Conservation (phyloP, 352 stramenopile species). For the Pythium oligandrum region DNA sequence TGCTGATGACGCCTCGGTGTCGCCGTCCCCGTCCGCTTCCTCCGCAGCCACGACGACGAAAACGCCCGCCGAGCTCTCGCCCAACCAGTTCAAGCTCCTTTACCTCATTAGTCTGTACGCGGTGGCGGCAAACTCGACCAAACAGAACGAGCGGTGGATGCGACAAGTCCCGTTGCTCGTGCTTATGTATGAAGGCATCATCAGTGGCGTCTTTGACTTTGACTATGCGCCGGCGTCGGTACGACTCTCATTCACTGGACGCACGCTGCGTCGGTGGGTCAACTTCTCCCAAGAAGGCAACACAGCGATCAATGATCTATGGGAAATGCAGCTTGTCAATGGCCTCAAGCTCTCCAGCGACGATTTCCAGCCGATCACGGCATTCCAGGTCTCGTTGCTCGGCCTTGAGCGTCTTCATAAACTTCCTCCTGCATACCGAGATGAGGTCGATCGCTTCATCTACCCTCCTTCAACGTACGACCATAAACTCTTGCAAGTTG, state of each 20-base stretch:
- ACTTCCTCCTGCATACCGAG: conserved; percentile 65
- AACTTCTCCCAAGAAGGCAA: conserved; percentile 96
- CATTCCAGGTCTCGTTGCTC: conserved; percentile 93
- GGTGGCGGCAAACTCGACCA: conserved; percentile 77
- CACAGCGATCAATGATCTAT: conserved; percentile 93
- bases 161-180: conserved; percentile 94
- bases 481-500: conserved; percentile 37
- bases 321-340: conserved; percentile 91
- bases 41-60: no score
- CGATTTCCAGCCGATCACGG: conserved; percentile 94
- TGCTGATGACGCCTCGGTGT: conserved; percentile 3
- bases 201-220: conserved; percentile 92
- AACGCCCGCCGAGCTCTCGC: conserved; percentile 51
- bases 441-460: conserved; percentile 62
- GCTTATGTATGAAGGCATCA: conserved; percentile 96
- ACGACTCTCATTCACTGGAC: conserved; percentile 90
- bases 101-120: conserved; percentile 96
- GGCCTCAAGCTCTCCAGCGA: conserved; percentile 92
- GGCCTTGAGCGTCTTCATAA: conserved; percentile 83
- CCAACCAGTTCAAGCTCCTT: conserved; percentile 96
- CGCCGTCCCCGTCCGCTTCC: neutral
- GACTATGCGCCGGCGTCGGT: conserved; percentile 95
- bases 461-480: conserved; percentile 48
- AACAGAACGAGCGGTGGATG: conserved; percentile 95
- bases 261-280: conserved; percentile 80